Conservation (phyloP, 2,329 filamentous ascomycete genomes). For the Diaporthe ilicicola region DNA sequence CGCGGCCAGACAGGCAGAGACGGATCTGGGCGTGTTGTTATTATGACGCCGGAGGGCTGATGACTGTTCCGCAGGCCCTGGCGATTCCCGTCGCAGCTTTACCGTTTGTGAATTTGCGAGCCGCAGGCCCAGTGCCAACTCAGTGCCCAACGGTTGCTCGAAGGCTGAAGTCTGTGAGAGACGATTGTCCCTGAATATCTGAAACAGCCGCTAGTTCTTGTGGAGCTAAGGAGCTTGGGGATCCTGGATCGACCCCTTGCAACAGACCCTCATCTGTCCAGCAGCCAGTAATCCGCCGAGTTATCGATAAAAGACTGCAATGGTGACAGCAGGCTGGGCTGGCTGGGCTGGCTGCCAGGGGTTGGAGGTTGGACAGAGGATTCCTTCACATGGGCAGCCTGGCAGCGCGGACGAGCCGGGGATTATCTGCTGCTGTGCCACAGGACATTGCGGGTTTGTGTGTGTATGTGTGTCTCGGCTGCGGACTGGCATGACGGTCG, state of each 20-base stretch:
- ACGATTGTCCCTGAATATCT: slow-evolving; percentile 17
- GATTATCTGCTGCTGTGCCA: slow-evolving; percentile 18
- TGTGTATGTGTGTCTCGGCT: slow-evolving; percentile 29
- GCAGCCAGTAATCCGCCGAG: slow-evolving; percentile 28
- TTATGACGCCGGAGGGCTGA: slow-evolving; percentile 5
- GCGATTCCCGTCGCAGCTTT: slow-evolving; percentile 3
- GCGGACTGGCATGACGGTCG: slow-evolving; percentile 24
- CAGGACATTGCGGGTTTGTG: background rate
- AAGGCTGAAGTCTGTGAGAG: slow-evolving; percentile 9
- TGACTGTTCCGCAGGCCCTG: background rate
- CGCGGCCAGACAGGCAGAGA: background rate
- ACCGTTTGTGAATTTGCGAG: background rate
- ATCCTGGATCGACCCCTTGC: slow-evolving; percentile 24
- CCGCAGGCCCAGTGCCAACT: background rate
- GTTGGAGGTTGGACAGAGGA: background rate
- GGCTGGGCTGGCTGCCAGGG: background rate
- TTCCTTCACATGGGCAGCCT: background rate
- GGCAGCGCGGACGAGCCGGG: background rate
- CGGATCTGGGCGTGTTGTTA: background rate
- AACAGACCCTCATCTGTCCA: slow-evolving; percentile 26
- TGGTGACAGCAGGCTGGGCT: slow-evolving; percentile 22
- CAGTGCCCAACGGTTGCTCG: background rate
- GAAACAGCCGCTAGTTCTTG: slow-evolving; percentile 18
- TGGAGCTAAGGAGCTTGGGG: slow-evolving; percentile 18
- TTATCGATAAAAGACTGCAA: slow-evolving; percentile 17